These are phyloP conservation scores for Cytospora schulzeri DNA, from an alignment of 2,329 filamentous ascomycete genomes.

Conservation along the genomic window DNA sequence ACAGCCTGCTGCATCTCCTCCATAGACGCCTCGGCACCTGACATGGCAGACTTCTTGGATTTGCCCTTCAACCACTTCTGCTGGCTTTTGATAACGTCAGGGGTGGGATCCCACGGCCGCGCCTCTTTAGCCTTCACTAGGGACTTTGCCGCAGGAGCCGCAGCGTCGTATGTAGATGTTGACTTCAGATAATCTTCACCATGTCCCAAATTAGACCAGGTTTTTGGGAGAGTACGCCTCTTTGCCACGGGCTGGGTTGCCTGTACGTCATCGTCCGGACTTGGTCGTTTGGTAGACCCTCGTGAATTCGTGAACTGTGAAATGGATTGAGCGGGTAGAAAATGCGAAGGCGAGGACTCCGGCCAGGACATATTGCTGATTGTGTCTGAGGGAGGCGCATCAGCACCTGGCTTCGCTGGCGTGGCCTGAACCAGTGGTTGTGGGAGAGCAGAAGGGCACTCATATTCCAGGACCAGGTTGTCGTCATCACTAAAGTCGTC, in stretches of 20 bases:
- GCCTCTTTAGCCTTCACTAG: slow-evolving; percentile 38
- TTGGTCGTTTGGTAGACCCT: slow-evolving; percentile 46
- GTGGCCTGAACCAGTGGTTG: slow-evolving; percentile 34
- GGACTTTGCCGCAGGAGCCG: slow-evolving; percentile 37
- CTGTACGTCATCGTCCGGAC: slow-evolving; percentile 37
- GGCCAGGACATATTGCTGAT: slow-evolving; percentile 67
- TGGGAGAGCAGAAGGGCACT: slow-evolving; percentile 59
- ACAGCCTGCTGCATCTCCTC: slow-evolving; percentile 51
- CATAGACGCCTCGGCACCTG: slow-evolving; percentile 43
- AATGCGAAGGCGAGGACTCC: slow-evolving; percentile 59
- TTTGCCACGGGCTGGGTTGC: slow-evolving; percentile 49
- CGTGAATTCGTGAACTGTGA: slow-evolving; percentile 25
- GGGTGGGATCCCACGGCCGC: slow-evolving; percentile 71
- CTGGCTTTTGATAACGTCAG: slow-evolving; percentile 75
- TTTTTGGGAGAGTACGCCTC: slow-evolving; percentile 64
- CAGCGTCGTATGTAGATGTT: slow-evolving; percentile 30
- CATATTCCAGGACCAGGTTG: slow-evolving; percentile 70
- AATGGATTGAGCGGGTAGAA: slow-evolving; percentile 39
- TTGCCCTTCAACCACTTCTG: slow-evolving; percentile 73
- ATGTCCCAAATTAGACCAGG: no score
- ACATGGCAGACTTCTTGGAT: slow-evolving; percentile 51
- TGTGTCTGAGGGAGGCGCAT: slow-evolving; percentile 31
- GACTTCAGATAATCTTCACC: slow-evolving; percentile 36
- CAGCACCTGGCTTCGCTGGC: slow-evolving; percentile 25
- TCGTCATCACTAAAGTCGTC: slow-evolving; percentile 88